A percentile compares a stretch with the other conserved stretches of the same genome.
Evolutionary conservation across 805 yeast species (phyloP).

Genomic region (Scheffersomyces stipitis): DNA sequence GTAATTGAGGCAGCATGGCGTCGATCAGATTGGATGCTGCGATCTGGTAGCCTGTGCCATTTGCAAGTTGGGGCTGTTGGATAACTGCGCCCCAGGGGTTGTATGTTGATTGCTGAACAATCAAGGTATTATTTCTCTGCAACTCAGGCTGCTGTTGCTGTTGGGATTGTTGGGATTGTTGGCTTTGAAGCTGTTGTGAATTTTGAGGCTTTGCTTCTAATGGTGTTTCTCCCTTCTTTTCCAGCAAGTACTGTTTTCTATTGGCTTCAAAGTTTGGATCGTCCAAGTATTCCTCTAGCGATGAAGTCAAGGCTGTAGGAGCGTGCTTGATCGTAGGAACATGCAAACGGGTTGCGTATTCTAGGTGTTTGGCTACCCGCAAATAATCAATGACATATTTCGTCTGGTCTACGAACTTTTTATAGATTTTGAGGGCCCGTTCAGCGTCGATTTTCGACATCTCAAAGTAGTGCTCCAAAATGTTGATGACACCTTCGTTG

Average conservation of each 20-base stretch:
- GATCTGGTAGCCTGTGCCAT: slow-evolving; percentile 6
- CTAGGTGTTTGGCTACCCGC: slow-evolving; percentile 85
- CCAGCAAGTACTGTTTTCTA: slow-evolving; percentile 73
- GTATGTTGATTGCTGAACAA: slow-evolving; percentile 38
- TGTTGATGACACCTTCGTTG: slow-evolving; percentile 93
- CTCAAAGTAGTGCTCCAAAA: slow-evolving; percentile 93
- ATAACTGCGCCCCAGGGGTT: slow-evolving; percentile 41
- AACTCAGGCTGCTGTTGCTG: slow-evolving; percentile 4
- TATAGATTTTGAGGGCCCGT: slow-evolving; percentile 80
- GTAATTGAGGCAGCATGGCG: slow-evolving; percentile 5
- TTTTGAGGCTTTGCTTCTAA: background rate
- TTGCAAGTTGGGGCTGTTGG: slow-evolving; percentile 3
- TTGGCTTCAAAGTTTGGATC: slow-evolving; percentile 84
- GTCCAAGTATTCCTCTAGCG: slow-evolving; percentile 83
- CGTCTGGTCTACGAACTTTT: slow-evolving; percentile 81
- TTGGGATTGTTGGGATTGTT: background rate
- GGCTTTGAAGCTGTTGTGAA: slow-evolving; percentile 4
- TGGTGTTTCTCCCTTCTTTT: slow-evolving; percentile 40
- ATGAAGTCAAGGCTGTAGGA: slow-evolving; percentile 85
- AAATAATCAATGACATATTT: slow-evolving; percentile 83
- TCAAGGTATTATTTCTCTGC: slow-evolving; percentile 23
- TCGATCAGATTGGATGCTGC: slow-evolving; percentile 11
- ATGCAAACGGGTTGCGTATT: slow-evolving; percentile 80
- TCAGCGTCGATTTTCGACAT: slow-evolving; percentile 85
- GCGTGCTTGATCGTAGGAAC: slow-evolving; percentile 98